These are phyloP conservation scores for Lojkania enalia DNA, from an alignment of 2,329 filamentous ascomycete genomes.

Conservation along the genomic window DNA sequence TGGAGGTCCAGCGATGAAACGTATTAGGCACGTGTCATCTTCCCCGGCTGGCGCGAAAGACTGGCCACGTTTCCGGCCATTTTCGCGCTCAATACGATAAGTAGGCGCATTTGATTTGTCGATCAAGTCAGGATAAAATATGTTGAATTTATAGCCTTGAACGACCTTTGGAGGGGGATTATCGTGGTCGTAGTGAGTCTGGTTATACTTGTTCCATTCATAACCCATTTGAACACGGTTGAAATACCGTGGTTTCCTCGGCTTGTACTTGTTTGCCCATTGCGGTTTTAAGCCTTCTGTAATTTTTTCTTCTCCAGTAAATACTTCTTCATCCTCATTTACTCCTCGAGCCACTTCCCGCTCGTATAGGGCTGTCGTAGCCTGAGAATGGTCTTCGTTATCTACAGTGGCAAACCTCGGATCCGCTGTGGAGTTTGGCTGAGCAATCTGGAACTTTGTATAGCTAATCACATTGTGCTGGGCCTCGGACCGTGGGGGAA, in stretches of 20 bases:
- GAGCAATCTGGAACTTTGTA: slow-evolving; percentile 39
- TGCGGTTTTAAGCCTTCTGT: slow-evolving; percentile 63
- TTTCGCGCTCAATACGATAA: slow-evolving; percentile 92
- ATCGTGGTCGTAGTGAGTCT: slow-evolving; percentile 98
- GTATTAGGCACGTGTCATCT: slow-evolving; percentile 94
- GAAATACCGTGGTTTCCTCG: slow-evolving; percentile 94
- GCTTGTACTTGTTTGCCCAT: slow-evolving; percentile 83
- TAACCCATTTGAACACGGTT: slow-evolving; percentile 99
- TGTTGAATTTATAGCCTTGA: slow-evolving; percentile 99
- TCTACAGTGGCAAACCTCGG: slow-evolving; percentile 70
- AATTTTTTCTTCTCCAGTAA: slow-evolving; percentile 84
- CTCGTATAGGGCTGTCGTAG: slow-evolving; percentile 87
- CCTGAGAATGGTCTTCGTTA: slow-evolving; percentile 81
- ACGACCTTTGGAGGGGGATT: slow-evolving; percentile 98
- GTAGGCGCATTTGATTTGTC: slow-evolving; percentile 94
- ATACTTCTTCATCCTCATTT: slow-evolving; percentile 93
- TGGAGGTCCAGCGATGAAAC: slow-evolving; percentile 91
- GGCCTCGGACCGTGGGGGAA: slow-evolving; percentile 59
- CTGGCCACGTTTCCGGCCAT: slow-evolving; percentile 85
- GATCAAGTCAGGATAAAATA: slow-evolving; percentile 97
- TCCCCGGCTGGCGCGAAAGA: slow-evolving; percentile 92
- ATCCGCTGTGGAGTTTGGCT: slow-evolving; percentile 57
- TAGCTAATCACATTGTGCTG: slow-evolving; percentile 32
- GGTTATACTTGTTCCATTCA: slow-evolving; percentile 99
- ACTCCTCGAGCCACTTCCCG: slow-evolving; percentile 90